Percentiles rank a stretch among this genome's conserved stretches.
Evolutionary conservation across 768 basidiomycete genomes (phyloP).

Genomic region (Sporobolomyces pararoseus): DNA sequence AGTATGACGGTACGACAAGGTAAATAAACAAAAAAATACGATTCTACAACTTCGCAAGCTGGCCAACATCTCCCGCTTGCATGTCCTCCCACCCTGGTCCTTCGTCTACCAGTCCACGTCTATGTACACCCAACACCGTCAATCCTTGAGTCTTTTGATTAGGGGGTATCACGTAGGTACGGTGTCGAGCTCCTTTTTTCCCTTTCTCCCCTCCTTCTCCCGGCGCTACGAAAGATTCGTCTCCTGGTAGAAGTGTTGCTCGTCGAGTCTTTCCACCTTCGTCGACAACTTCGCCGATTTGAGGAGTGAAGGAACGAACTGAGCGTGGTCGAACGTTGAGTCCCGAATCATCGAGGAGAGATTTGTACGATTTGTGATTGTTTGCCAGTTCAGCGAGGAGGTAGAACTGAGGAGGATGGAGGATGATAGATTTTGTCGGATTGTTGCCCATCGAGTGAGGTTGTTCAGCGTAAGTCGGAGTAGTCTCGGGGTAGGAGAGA

Average conservation of each 20-base stretch:
- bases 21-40: neutral
- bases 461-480: neutral
- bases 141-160: slow-evolving; percentile 18
- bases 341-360: slow-evolving; percentile 1
- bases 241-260: slow-evolving; percentile 30
- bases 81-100: slow-evolving; percentile 37
- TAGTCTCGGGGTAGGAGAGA: neutral
- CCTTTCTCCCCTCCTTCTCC: neutral
- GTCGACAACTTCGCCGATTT: neutral
- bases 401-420: slow-evolving; percentile 44
- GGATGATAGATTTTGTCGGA: slow-evolving; percentile 26
- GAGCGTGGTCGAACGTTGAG: neutral
- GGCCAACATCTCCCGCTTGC: slow-evolving; percentile 25
- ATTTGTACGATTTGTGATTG: slow-evolving; percentile 15
- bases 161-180: slow-evolving; percentile 31
- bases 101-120: neutral
- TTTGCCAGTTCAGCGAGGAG: slow-evolving; percentile 37
- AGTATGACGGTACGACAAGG: neutral
- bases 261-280: neutral
- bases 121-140: slow-evolving; percentile 20
- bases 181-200: neutral
- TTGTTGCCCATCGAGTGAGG: neutral
- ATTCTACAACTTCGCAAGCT: neutral
- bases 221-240: slow-evolving; percentile 3
- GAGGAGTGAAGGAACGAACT: slow-evolving; percentile 9